Percentiles rank a stretch among this genome's conserved stretches.
These are phyloP conservation scores for Dactylorhiza incarnata DNA, from an alignment of 106 monocot species.

Conservation along the genomic window DNA sequence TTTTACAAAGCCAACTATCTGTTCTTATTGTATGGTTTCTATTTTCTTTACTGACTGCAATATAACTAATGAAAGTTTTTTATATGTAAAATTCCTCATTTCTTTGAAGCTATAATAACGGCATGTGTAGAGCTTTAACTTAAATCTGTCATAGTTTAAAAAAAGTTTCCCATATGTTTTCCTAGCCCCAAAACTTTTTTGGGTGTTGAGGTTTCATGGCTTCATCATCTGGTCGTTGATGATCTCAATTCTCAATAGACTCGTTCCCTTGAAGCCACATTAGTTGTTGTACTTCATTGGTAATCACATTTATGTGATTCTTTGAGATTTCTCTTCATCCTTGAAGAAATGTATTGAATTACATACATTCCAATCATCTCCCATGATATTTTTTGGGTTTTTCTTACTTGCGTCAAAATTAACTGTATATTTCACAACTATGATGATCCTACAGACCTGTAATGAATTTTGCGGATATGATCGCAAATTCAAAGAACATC, in stretches of 20 bases:
- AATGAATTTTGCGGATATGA: constrained; percentile 72
- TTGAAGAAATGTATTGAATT: neutral
- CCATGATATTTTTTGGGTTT: neutral
- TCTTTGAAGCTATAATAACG: too few relatives aligned
- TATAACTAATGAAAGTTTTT: too few relatives aligned
- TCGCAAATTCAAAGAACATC: constrained; percentile 69
- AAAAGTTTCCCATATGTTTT: too few relatives aligned
- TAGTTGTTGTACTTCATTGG: constrained; percentile 26
- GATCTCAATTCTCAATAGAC: constrained; percentile 48
- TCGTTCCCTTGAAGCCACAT: constrained; percentile 88
- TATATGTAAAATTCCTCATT: too few relatives aligned
- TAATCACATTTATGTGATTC: neutral
- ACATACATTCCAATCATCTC: neutral
- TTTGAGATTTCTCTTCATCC: neutral
- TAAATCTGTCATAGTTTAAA: too few relatives aligned
- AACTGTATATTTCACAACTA: neutral
- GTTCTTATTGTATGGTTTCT: too few relatives aligned
- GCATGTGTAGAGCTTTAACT: too few relatives aligned
- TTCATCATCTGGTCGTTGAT: constrained; percentile 73
- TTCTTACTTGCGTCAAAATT: neutral
- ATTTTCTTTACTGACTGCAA: too few relatives aligned
- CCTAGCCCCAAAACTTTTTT: too few relatives aligned
- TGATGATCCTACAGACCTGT: constrained; percentile 65
- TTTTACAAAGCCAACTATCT: too few relatives aligned
- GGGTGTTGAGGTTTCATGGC: constrained; percentile 8